phyloP scores from a whole-genome alignment of 2,329 filamentous ascomycete species.

The Microsporum audouinii region DNA sequence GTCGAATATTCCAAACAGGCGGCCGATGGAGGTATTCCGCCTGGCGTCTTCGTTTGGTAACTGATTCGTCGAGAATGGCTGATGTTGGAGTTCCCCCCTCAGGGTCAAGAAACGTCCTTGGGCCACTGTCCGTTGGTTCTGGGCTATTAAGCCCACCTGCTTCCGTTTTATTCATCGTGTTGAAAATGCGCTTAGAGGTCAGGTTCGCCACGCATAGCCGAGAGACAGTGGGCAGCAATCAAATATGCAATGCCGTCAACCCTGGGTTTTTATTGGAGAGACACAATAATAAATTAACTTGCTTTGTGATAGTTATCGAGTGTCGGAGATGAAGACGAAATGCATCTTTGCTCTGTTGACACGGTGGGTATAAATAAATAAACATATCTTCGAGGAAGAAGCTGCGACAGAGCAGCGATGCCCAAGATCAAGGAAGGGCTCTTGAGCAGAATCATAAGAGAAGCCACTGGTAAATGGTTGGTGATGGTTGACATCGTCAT shows the following conservation, averaged over 20 bases:
- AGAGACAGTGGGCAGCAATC: neutral
- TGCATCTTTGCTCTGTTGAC: neutral
- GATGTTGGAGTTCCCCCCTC: constrained; percentile 12
- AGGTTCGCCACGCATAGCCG: neutral
- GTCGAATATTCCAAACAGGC: constrained; percentile 20
- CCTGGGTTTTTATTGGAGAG: neutral
- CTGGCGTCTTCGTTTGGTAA: constrained; percentile 21
- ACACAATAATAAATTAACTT: neutral
- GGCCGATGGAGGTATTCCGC: constrained; percentile 25
- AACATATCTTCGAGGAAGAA: neutral
- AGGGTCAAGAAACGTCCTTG: constrained; percentile 9
- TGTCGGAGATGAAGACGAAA: neutral
- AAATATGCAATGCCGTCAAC: neutral
- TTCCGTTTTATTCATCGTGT: neutral
- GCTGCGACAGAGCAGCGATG: neutral
- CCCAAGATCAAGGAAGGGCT: neutral
- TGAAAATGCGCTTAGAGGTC: neutral
- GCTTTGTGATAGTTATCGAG: too few relatives aligned
- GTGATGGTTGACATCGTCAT: neutral
- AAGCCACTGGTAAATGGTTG: neutral
- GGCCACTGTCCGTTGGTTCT: neutral
- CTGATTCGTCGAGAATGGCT: constrained; percentile 16
- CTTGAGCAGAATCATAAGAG: neutral
- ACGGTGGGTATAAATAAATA: neutral
- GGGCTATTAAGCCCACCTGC: neutral